These are phyloP conservation scores for Xylaria telfairii DNA, from an alignment of 495 filamentous ascomycete species.

Conservation along the genomic window DNA sequence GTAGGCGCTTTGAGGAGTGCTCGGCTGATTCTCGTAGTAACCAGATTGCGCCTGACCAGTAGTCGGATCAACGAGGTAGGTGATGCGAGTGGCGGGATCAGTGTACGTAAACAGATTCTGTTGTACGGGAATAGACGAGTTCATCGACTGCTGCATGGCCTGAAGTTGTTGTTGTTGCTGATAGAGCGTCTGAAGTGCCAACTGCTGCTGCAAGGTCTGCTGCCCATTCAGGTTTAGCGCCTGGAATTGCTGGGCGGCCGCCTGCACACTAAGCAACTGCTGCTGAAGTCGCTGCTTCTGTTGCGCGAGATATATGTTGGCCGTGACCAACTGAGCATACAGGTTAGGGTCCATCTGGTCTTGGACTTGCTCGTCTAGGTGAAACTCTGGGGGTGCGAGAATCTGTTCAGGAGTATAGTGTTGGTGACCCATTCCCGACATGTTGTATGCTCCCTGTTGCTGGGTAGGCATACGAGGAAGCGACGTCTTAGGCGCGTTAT, in stretches of 20 bases:
- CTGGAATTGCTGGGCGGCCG: constrained; percentile 78
- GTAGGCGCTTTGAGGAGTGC: constrained; percentile 39
- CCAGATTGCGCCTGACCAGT: constrained; percentile 51
- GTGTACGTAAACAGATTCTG: constrained; percentile 77
- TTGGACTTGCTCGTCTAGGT: constrained; percentile 68
- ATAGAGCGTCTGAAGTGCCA: constrained; percentile 51
- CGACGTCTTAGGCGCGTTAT: constrained; percentile 60
- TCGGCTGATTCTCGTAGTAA: constrained; percentile 36
- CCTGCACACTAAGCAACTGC: constrained; percentile 62
- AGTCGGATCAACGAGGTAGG: constrained; percentile 61
- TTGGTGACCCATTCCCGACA: constrained; percentile 44
- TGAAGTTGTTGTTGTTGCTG: constrained; percentile 73
- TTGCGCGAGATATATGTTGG: constrained; percentile 83
- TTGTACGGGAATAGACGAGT: constrained; percentile 40
- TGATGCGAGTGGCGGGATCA: constrained; percentile 83
- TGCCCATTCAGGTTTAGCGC: constrained; percentile 65
- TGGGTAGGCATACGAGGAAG: constrained; percentile 51
- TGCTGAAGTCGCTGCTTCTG: constrained; percentile 83
- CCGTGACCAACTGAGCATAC: constrained; percentile 82
- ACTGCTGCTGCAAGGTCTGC: constrained; percentile 50
- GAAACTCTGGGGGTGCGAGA: constrained; percentile 79
- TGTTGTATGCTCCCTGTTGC: constrained; percentile 44
- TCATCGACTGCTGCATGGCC: constrained; percentile 74
- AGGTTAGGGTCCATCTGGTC: constrained; percentile 80
- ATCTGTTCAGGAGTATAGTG: constrained; percentile 74